Evolutionary conservation across 805 yeast species (phyloP).

Genomic region (Zygosaccharomyces gambellarensis): DNA sequence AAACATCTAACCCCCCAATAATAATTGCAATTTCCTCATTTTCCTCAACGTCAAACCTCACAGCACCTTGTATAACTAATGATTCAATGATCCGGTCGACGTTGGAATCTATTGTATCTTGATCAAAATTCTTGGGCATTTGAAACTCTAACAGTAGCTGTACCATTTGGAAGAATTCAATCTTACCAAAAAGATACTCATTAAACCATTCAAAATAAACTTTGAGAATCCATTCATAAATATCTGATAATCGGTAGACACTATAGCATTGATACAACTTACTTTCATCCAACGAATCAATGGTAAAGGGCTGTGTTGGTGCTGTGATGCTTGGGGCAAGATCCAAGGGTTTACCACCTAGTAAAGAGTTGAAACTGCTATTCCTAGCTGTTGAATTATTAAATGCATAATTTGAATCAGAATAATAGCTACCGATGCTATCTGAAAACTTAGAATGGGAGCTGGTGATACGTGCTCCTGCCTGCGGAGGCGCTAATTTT

Average conservation of each 20-base stretch:
- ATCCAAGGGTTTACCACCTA: constrained; percentile 33
- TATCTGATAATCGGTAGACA: constrained; percentile 44
- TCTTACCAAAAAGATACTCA: constrained; percentile 44
- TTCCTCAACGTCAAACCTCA: constrained; percentile 36
- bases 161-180: constrained; percentile 51
- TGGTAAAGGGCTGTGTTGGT: constrained; percentile 55
- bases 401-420: constrained; percentile 34
- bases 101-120: constrained; percentile 44
- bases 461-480: constrained; percentile 21
- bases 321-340: constrained; percentile 36
- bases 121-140: constrained; percentile 45
- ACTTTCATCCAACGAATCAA: constrained; percentile 43
- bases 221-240: constrained; percentile 51
- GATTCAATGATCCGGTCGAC: constrained; percentile 46
- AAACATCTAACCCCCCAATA: constrained; percentile 33
- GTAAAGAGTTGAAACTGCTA: constrained; percentile 31
- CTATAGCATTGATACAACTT: constrained; percentile 46
- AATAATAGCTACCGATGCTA: constrained; percentile 31
- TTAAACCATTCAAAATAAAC: constrained; percentile 50
- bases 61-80: constrained; percentile 40
- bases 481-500: constrained; percentile 19
- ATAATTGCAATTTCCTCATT: constrained; percentile 33
- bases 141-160: constrained; percentile 48
- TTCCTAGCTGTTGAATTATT: constrained; percentile 31
- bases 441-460: constrained; percentile 28